A percentile compares a stretch with the other conserved stretches of the same genome.
phyloP scores from a whole-genome alignment of 768 basidiomycete species.

The Candolleomyces eurysporus region DNA sequence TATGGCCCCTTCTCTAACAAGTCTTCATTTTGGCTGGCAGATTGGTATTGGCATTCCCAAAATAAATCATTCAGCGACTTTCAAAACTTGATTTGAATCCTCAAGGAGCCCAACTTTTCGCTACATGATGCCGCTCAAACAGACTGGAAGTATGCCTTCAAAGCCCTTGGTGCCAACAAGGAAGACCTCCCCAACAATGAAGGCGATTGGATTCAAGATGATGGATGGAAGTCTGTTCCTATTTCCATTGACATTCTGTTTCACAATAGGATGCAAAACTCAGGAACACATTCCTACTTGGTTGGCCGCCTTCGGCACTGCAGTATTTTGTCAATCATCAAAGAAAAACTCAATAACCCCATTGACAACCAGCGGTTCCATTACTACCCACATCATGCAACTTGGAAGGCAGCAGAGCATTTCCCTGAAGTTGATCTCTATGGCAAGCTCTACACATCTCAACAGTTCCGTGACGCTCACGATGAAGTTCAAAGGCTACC shows the following conservation, averaged over 20 bases:
- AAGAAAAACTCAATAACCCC: not conserved
- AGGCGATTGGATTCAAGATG: not conserved
- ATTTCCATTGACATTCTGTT: not conserved
- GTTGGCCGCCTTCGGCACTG: slow-evolving; percentile 1
- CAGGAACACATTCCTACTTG: not conserved
- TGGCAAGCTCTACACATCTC: slow-evolving; percentile 19
- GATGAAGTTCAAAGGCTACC: slow-evolving; percentile 10
- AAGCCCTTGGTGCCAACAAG: not conserved
- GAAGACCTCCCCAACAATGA: not conserved
- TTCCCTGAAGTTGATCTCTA: slow-evolving; percentile 12
- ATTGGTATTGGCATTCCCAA: not conserved
- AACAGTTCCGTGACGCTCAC: slow-evolving; percentile 15
- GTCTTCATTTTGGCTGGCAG: not conserved
- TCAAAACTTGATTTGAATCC: not conserved
- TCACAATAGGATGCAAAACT: not conserved
- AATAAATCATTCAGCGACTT: not conserved
- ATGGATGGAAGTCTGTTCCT: not conserved
- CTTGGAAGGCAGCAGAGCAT: slow-evolving; percentile 18
- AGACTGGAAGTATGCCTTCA: not conserved
- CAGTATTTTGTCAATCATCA: slow-evolving; percentile 2
- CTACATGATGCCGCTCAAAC: not conserved
- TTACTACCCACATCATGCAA: slow-evolving; percentile 21
- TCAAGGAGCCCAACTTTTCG: not conserved
- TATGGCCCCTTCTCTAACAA: not conserved
- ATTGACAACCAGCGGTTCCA: slow-evolving; percentile 15